Conservation (phyloP, 352 stramenopile species). For the Phytophthora colocasiae region DNA sequence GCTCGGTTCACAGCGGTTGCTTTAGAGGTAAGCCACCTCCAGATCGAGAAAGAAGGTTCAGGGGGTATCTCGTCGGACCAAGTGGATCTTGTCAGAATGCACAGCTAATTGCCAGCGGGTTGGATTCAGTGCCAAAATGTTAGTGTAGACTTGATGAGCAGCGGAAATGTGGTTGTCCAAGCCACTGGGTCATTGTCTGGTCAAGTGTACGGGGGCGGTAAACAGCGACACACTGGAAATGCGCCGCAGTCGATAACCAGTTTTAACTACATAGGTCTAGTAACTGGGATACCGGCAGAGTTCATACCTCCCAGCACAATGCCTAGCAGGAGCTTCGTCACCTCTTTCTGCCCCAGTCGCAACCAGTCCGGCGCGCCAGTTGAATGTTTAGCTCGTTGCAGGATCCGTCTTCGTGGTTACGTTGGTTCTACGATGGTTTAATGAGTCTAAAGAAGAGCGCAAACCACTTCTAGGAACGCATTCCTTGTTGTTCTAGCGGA, state of each 20-base stretch:
- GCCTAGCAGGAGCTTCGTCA: not conserved
- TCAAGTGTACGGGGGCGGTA: conserved; percentile 27
- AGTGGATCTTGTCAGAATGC: conserved; percentile 19
- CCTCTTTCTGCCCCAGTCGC: not conserved
- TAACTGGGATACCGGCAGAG: conserved; percentile 3
- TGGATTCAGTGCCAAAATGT: conserved; percentile 28
- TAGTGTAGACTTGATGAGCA: conserved; percentile 28
- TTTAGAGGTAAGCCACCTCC: conserved; percentile 6
- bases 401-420: conserved; percentile 22
- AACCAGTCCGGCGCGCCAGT: not conserved
- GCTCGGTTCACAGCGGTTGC: conserved; percentile 20
- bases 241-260: too few species aligned
- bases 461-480: conserved; percentile 20
- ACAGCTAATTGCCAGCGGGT: conserved; percentile 8
- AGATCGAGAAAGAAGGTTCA: conserved; percentile 17
- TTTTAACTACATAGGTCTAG: conserved; percentile 25
- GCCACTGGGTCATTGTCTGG: conserved; percentile 28
- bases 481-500: not conserved
- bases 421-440: conserved; percentile 30
- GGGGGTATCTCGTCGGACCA: conserved; percentile 25
- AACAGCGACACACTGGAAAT: conserved; percentile 22
- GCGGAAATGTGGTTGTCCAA: conserved; percentile 31
- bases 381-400: not conserved
- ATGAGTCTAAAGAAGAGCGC: conserved; percentile 32
- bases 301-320: conserved; percentile 20